These are phyloP conservation scores for Rosa rugosa DNA, from an alignment of 306 rosid species.

Conservation along the genomic window DNA sequence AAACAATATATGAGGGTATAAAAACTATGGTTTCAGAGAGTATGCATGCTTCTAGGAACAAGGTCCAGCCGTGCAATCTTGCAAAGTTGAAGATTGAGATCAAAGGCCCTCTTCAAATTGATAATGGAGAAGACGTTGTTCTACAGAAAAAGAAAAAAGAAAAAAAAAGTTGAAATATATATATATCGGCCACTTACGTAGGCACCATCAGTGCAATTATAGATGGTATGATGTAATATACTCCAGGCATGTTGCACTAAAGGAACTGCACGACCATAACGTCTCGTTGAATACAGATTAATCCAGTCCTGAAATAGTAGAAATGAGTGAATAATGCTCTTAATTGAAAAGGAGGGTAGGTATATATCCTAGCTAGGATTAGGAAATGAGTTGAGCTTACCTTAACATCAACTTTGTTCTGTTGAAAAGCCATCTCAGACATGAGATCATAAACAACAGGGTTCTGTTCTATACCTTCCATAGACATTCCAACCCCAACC, in stretches of 20 bases:
- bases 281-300: constrained; percentile 65
- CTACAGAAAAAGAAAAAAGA: background rate
- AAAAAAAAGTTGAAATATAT: background rate
- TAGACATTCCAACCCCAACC: constrained; percentile 95
- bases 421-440: constrained; percentile 90
- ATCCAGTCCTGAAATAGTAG: constrained; percentile 67
- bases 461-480: constrained; percentile 96
- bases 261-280: constrained; percentile 70
- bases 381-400: constrained; percentile 33
- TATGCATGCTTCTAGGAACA: background rate
- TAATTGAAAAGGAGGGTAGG: background rate
- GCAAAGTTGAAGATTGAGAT: background rate
- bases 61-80: background rate
- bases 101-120: background rate
- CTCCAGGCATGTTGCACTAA: constrained; percentile 74
- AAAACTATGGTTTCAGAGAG: background rate
- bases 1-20: background rate
- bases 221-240: constrained; percentile 68
- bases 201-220: constrained; percentile 93
- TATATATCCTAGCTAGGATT: background rate
- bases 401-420: constrained; percentile 63
- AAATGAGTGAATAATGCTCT: constrained; percentile 2
- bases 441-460: constrained; percentile 84
- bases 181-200: constrained; percentile 51
- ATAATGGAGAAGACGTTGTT: background rate